Percentiles rank a stretch among this genome's conserved stretches.
phyloP scores from a whole-genome alignment of 1,284 basidiomycete genomes.

The Leccinum solheimii region DNA sequence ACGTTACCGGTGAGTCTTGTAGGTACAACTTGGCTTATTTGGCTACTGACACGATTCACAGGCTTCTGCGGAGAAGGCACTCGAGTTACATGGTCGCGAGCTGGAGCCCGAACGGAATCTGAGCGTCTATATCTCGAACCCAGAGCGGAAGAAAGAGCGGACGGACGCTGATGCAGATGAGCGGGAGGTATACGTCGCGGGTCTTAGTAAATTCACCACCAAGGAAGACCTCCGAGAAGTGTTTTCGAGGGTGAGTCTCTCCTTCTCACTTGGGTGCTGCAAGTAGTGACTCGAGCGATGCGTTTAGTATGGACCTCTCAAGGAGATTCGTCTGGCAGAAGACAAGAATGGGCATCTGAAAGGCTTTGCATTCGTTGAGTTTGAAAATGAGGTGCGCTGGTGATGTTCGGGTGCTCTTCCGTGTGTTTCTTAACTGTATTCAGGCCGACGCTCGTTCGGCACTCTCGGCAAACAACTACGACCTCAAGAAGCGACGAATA shows the following conservation, averaged over 20 bases:
- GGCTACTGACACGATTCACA: slow-evolving; percentile 29
- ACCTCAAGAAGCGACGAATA: slow-evolving; percentile 82
- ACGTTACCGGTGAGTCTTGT: slow-evolving; percentile 67
- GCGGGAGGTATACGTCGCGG: slow-evolving; percentile 83
- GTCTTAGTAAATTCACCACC: slow-evolving; percentile 73
- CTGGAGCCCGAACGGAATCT: slow-evolving; percentile 67
- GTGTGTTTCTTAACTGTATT: slow-evolving; percentile 3
- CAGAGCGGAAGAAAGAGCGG: slow-evolving; percentile 82
- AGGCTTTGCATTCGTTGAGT: slow-evolving; percentile 95
- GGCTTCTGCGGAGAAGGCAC: slow-evolving; percentile 74
- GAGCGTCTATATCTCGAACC: slow-evolving; percentile 89
- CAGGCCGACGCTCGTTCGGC: slow-evolving; percentile 74
- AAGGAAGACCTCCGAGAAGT: slow-evolving; percentile 74
- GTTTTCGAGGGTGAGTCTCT: slow-evolving; percentile 64
- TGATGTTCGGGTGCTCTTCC: not conserved
- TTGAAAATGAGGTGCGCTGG: slow-evolving; percentile 66
- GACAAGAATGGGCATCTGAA: slow-evolving; percentile 73
- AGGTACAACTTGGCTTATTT: not conserved
- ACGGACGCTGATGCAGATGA: slow-evolving; percentile 84
- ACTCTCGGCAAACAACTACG: slow-evolving; percentile 79
- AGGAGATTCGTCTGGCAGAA: slow-evolving; percentile 75
- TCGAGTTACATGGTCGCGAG: slow-evolving; percentile 77
- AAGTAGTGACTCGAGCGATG: slow-evolving; percentile 11
- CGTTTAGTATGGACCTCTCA: slow-evolving; percentile 75
- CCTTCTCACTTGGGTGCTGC: not conserved